A percentile compares a stretch with the other conserved stretches of the same genome.
phyloP scores from a whole-genome alignment of 345 rosid genomes.

The Eucalyptus regnans region DNA sequence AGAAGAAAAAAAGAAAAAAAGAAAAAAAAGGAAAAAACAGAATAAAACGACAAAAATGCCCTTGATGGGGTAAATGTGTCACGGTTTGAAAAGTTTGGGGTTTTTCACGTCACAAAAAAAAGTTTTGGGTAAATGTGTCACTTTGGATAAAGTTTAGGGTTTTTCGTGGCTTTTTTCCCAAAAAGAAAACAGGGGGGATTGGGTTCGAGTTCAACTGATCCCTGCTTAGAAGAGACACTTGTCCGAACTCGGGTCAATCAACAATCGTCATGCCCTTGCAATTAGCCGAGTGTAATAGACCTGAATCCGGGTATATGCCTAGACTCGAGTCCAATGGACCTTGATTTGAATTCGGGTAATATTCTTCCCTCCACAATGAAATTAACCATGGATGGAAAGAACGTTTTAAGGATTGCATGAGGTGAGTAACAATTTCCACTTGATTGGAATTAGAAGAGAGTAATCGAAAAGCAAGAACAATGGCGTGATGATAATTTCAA shows the following conservation, averaged over 20 bases:
- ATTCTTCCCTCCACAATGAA: background rate
- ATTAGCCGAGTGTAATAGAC: background rate
- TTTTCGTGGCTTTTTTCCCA: too few species aligned
- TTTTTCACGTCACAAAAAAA: too few species aligned
- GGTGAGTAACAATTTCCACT: background rate
- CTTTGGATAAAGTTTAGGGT: too few species aligned
- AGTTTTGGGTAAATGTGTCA: too few species aligned
- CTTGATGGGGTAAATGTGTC: too few species aligned
- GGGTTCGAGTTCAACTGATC: background rate
- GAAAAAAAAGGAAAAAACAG: too few species aligned
- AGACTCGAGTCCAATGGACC: background rate
- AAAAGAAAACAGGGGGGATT: background rate
- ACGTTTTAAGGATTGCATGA: background rate
- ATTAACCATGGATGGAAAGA: background rate
- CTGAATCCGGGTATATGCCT: background rate
- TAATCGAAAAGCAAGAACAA: background rate
- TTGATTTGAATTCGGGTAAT: background rate
- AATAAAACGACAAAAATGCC: too few species aligned
- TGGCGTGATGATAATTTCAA: background rate
- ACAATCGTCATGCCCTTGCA: background rate
- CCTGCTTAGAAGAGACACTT: background rate
- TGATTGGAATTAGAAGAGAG: background rate
- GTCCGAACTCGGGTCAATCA: background rate
- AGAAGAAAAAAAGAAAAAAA: too few species aligned
- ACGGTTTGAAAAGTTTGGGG: too few species aligned